These are phyloP conservation scores for Ananas comosus DNA, from an alignment of 176 grass and related monocot genomes.

Conservation along the genomic window DNA sequence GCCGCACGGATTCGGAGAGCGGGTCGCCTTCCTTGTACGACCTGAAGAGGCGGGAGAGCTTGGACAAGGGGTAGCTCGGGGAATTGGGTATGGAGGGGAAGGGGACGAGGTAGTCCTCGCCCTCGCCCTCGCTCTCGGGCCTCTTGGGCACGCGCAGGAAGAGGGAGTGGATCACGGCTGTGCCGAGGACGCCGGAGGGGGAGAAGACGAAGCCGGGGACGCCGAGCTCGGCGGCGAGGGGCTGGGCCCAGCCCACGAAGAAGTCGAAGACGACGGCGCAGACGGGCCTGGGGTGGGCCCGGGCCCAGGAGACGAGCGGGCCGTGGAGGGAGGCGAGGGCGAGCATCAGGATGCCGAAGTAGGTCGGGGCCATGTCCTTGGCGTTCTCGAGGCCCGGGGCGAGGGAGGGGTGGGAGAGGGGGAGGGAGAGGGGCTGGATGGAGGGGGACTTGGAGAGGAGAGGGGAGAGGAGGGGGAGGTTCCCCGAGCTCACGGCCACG, in stretches of 20 bases:
- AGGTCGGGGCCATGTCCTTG: constrained; percentile 19
- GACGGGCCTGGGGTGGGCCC: constrained; percentile 15
- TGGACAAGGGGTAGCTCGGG: constrained; percentile 30
- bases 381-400: constrained; percentile 38
- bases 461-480: constrained; percentile 37
- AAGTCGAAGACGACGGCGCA: constrained; percentile 41
- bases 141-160: constrained; percentile 20
- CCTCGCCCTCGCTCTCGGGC: not conserved
- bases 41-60: constrained; percentile 31
- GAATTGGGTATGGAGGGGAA: constrained; percentile 31
- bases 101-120: constrained; percentile 5
- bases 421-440: constrained; percentile 31
- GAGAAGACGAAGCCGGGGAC: constrained; percentile 40
- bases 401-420: constrained; percentile 41
- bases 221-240: constrained; percentile 32
- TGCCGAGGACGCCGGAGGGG: constrained; percentile 34
- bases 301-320: constrained; percentile 32
- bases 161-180: constrained; percentile 33
- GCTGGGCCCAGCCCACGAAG: constrained; percentile 58
- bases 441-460: constrained; percentile 44
- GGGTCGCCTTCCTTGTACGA: constrained; percentile 27
- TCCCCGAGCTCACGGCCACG: constrained; percentile 32
- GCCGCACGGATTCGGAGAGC: constrained; percentile 23
- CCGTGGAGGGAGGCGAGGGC: constrained; percentile 19
- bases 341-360: constrained; percentile 16